Base-by-base conservation (phyloP, 768 basidiomycete species). In the Brasilioporus rufonigricans region DNA sequence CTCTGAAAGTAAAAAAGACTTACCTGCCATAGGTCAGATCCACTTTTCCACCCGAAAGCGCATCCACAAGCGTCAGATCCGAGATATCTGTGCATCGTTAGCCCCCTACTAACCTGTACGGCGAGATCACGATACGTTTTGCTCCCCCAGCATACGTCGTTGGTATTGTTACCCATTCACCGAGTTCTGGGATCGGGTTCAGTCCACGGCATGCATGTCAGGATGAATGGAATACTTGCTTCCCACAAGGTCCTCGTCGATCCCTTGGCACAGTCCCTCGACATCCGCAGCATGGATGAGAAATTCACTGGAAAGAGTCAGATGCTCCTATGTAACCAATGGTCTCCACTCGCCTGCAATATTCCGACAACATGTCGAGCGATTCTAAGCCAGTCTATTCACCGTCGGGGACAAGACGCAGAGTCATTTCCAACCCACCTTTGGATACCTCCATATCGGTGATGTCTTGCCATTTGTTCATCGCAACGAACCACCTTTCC, bases 61-160 rank as follows among this genome's bases (percentile, higher is more conserved):
- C 70, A 61, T 96, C 78, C 6, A 99, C 95, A 4, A 90, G 79
- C 36, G 81, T 80, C 27, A 98, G 77, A 70, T 98, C 96, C 10
- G 78, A 76, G 49, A 95, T 76, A 53, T 87, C 95, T 95, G 59
- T 44, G 35, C 9, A 52, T n/a, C 18, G 33, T 64, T 26, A 59
- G 47, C 33, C n/a, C 50, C 48, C 29, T 40, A 3, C 52, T 2
- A 2, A 10, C 43, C 19, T 6, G 18, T n/a, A 38, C 33, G 31
- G n/a, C n/a, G 40, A 43, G 43, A 35, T 50, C 9, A 21, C 58
- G 62, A 36, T 66, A 91, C 95, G 84, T 76, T 85, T 91, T 2
- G 97, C 97, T 12, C 97, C 97, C 3, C 97, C 97, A 0, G 97
- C 97, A 68, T 99, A 99, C 11, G 97, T 98, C 1, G 92, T 91